Base-by-base conservation (phyloP, 2,329 filamentous ascomycete genomes). In the Ophiostoma himal-ulmi region DNA sequence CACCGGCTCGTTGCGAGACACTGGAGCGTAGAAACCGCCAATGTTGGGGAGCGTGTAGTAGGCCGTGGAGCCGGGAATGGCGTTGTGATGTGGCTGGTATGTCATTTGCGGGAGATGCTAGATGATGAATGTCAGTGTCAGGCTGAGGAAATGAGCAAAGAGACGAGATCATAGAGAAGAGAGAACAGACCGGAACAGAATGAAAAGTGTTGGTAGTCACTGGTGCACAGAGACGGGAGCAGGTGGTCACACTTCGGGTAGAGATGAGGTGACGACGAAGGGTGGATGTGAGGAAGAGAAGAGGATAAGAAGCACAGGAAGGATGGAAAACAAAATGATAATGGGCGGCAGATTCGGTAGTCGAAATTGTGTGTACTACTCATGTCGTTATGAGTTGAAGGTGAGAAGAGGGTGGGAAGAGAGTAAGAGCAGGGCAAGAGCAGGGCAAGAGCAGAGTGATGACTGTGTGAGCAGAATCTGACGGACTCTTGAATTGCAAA, bases 11-110 rank as follows among this genome's bases (percentile, higher is more conserved):
- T 69, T 60, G 1, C 54, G 57, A 2, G 68, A 67, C 62, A 71
- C 66, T 11, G 70, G 68, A 14, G 70, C 70, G 14, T 71, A 71
- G 41, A 71, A 71, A 1, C 70, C 68, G 5, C 68, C 68, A 8
- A 70, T 26, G 44, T 68, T 26, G 34, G 68, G 70, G 5, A 67
- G 54, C 36, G 66, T 70, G 30, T 68, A 71, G n/a, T 68, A 70
- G 2, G 52, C 70, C 5, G 70, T 70, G 26, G 44, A 26, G 36
- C 68, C 66, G 5, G 68, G 70, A 17, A 26, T 57, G 22, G 68
- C 70, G 7, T 68, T 60, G 1, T 57, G 65, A 1, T 34, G 44
- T 39, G 60, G 60, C 22, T 30, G 70, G 30, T 62, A 57, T 5
- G 68, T 66, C 54, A 65, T 57, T 11, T 26, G 13, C 22, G 4